Conservation (phyloP, 805 yeast genomes). For the Lipomyces starkeyi region DNA sequence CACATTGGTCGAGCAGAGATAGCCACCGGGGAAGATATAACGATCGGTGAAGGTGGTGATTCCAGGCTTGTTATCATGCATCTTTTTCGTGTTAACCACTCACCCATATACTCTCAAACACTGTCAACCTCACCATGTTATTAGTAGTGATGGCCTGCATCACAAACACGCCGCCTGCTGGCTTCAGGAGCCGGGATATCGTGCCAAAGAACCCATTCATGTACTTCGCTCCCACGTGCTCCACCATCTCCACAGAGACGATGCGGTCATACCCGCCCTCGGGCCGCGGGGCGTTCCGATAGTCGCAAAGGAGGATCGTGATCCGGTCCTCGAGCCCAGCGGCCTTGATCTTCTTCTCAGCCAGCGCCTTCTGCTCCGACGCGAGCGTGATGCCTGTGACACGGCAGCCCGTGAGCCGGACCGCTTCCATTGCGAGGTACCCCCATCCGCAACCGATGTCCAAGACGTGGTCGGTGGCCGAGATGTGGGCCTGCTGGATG, state of each 20-base stretch:
- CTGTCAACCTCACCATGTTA: neutral
- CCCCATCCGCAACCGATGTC: neutral
- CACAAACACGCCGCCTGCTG: neutral
- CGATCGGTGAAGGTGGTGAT: neutral
- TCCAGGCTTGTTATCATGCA: neutral
- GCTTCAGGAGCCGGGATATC: neutral
- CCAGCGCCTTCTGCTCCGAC: conserved; percentile 1
- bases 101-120: neutral
- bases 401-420: neutral
- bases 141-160: neutral
- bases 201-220: neutral
- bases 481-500: neutral
- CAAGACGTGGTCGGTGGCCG: neutral
- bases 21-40: neutral
- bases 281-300: neutral
- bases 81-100: neutral
- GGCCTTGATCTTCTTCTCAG: neutral
- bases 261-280: conserved; percentile 1
- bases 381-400: neutral
- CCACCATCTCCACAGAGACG: conserved; percentile 1
- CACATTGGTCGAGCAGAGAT: neutral
- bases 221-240: neutral
- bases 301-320: neutral
- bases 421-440: neutral
- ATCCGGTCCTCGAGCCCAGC: neutral